Conservation (phyloP, 2,329 filamentous ascomycete species). For the Macrophomina phaseolina region DNA sequence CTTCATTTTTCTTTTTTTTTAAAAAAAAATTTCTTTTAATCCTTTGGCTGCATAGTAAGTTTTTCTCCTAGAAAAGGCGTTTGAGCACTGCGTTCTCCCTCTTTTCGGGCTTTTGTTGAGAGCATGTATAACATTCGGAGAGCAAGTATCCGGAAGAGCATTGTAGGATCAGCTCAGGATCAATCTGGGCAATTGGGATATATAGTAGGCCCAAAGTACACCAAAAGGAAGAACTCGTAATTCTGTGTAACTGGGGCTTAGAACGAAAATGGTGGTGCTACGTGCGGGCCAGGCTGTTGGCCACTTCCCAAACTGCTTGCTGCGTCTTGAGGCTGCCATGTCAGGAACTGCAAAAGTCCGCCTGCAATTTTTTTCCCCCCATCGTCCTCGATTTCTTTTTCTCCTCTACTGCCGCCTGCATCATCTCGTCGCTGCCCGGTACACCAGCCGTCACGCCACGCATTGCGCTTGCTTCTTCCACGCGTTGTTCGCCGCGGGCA, state of each 20-base stretch:
- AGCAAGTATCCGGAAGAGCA: slow-evolving; percentile 5
- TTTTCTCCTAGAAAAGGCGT: slow-evolving; percentile 4
- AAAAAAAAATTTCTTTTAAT: background rate
- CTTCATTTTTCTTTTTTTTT: background rate
- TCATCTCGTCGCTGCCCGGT: background rate
- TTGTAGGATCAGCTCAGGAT: slow-evolving; percentile 18
- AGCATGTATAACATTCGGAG: slow-evolving; percentile 17
- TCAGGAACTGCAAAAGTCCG: background rate
- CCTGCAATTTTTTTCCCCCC: background rate
- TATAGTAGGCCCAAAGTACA: slow-evolving; percentile 5
- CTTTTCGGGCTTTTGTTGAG: background rate
- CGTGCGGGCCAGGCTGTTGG: background rate
- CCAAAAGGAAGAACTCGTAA: background rate
- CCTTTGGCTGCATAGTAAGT: slow-evolving; percentile 3
- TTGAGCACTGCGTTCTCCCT: background rate
- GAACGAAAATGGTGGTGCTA: background rate
- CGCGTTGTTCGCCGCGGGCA: background rate
- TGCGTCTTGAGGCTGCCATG: background rate
- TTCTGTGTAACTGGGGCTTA: background rate
- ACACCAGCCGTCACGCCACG: background rate
- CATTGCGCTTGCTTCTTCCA: slow-evolving; percentile 9
- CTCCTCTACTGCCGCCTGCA: background rate
- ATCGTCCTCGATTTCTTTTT: background rate
- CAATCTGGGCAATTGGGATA: background rate
- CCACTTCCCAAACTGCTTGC: background rate